Percentiles rank a stretch among this genome's conserved stretches.
These are phyloP conservation scores for Sungouiella thailandica DNA, from an alignment of 805 yeast species.

Conservation along the genomic window DNA sequence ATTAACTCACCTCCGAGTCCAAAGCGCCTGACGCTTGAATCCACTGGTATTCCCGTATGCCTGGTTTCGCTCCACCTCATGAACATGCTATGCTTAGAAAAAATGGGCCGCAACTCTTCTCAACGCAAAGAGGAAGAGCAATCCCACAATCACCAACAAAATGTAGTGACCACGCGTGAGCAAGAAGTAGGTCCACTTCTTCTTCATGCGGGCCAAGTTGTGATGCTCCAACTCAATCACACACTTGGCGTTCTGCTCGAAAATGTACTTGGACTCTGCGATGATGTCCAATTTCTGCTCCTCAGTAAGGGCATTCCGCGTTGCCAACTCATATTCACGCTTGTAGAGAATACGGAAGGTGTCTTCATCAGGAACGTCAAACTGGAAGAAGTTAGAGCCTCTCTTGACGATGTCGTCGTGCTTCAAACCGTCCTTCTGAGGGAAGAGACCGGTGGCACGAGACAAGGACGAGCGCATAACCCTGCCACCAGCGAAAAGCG, in stretches of 20 bases:
- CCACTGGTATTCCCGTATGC: too few relatives aligned
- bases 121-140: slow-evolving; percentile 29
- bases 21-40: too few relatives aligned
- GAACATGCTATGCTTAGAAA: too few relatives aligned
- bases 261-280: slow-evolving; percentile 61
- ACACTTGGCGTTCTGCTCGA: slow-evolving; percentile 55
- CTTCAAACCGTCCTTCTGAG: slow-evolving; percentile 62
- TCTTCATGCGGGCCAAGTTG: slow-evolving; percentile 53
- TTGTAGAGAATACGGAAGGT: slow-evolving; percentile 62
- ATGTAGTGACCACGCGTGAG: slow-evolving; percentile 50
- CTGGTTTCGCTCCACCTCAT: too few relatives aligned
- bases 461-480: slow-evolving; percentile 63
- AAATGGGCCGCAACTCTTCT: slow-evolving; percentile 20
- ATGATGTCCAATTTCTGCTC: slow-evolving; percentile 65
- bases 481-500: slow-evolving; percentile 82
- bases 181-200: slow-evolving; percentile 50
- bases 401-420: slow-evolving; percentile 54
- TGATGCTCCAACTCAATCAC: slow-evolving; percentile 63
- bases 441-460: slow-evolving; percentile 68
- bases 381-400: slow-evolving; percentile 64
- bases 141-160: slow-evolving; percentile 17
- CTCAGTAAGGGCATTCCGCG: slow-evolving; percentile 68
- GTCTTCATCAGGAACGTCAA: slow-evolving; percentile 65
- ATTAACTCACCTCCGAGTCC: too few relatives aligned
- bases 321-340: slow-evolving; percentile 70